Evolutionary conservation across 106 monocot genomes (phyloP), one percentile per base, ranked within the genome.

Genomic region (Allium fistulosum): DNA sequence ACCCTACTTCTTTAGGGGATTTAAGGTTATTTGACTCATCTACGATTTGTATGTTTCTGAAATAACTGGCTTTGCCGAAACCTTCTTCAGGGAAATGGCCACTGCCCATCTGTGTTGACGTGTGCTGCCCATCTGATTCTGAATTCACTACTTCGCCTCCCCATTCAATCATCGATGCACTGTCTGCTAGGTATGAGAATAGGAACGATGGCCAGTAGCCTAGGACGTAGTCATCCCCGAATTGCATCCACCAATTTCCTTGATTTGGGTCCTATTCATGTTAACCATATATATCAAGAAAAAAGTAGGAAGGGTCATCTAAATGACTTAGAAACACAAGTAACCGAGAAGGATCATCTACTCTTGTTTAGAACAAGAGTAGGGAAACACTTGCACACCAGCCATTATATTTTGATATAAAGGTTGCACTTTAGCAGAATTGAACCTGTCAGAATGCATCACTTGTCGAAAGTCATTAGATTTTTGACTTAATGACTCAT

Each of bases 231-330:
- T 74, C 73, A 5, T 74, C 69, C 2, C 84, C 84, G 63, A 80
- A 84, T 62, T 84, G 84, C 84, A 84, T 76, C 85, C 78, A 85
- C 85, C 81, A 85, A 69, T 78, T 71, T 6, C 81, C 78, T 59
- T 72, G 68, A 63, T 76, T 76, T 46, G 84, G 84, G 48, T 84
- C 84, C 84, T 84, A 59, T 8, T 48, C 46, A 65, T 65, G 5
- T 37, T 37, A 37, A 37, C 37, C 2, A 5, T 37, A 37, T 37
- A 37, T 1, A 37, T 37, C 37, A 37, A 37, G 37, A 37, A 37
- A 37, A 37, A 37, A 37, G 37, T 37, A 37, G 37, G 37, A 37
- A 37, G 37, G 37, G 37, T 37, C 37, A 5, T 4, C 0, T 37
- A 37, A 37, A 1, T 1, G 37, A 37, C 0, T 37, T 37, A 37